A percentile compares a stretch with the other conserved stretches of the same genome.
Conservation (phyloP, 768 basidiomycete genomes). For the Pulveroboletus frians region DNA sequence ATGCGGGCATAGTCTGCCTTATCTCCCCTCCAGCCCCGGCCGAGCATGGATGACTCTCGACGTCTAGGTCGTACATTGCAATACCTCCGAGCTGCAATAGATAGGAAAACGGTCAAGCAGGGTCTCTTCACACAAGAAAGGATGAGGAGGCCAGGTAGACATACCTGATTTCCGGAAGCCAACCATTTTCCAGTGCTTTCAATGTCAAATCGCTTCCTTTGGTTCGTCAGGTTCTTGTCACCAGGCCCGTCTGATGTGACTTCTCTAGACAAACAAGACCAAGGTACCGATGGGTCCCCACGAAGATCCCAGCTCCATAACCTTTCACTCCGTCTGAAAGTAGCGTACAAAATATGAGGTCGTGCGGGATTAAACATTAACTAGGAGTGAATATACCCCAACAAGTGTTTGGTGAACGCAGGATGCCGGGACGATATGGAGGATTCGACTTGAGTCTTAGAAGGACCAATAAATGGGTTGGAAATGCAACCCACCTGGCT, state of each 20-base stretch:
- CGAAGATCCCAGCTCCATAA: constrained; percentile 82
- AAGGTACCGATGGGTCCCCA: constrained; percentile 41
- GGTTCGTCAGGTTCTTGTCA: constrained; percentile 50
- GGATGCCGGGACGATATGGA: not conserved
- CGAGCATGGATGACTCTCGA: constrained; percentile 5
- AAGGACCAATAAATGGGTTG: not conserved
- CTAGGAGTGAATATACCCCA: constrained; percentile 31
- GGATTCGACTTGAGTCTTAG: not conserved
- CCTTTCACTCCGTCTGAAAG: constrained; percentile 56
- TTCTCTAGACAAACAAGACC: constrained; percentile 31
- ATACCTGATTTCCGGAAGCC: constrained; percentile 63
- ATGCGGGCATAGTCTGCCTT: constrained; percentile 22
- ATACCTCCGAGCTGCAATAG: constrained; percentile 50
- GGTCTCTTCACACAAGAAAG: not conserved
- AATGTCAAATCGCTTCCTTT: constrained; percentile 72
- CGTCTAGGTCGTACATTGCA: constrained; percentile 50
- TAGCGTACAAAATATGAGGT: constrained; percentile 71
- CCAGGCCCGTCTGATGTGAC: not conserved
- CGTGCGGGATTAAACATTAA: constrained; percentile 70
- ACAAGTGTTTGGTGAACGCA: not conserved
- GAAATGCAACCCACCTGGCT: constrained; percentile 41
- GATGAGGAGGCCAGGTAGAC: constrained; percentile 12
- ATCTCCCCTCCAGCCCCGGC: not conserved
- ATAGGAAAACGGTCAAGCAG: not conserved
- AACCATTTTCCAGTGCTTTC: constrained; percentile 64